Conservation (phyloP, 768 basidiomycete genomes). For the Lentinula boryana region DNA sequence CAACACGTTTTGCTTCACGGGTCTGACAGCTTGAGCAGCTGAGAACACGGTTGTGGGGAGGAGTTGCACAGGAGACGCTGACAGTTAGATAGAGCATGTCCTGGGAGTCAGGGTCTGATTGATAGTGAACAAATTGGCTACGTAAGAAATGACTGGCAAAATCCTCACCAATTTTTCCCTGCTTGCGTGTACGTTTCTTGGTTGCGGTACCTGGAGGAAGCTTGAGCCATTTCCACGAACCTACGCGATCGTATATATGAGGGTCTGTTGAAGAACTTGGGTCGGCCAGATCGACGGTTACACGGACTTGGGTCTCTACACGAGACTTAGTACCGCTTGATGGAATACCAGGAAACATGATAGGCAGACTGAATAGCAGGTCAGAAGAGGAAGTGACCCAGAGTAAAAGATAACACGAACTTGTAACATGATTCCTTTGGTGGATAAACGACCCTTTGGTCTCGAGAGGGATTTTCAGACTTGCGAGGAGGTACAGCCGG, state of each 20-base stretch:
- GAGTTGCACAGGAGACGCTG: conserved; percentile 74
- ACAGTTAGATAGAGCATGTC: conserved; percentile 70
- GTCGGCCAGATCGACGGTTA: conserved; percentile 74
- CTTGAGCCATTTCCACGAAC: conserved; percentile 87
- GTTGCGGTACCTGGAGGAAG: conserved; percentile 79
- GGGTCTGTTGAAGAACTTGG: conserved; percentile 57
- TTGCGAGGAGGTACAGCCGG: conserved; percentile 49
- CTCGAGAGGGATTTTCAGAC: conserved; percentile 38
- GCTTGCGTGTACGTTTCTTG: conserved; percentile 79
- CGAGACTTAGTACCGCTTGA: conserved; percentile 81
- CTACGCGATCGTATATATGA: conserved; percentile 69
- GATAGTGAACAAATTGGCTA: conserved; percentile 14
- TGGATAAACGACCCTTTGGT: conserved; percentile 62
- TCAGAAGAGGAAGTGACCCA: conserved; percentile 7
- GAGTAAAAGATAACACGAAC: conserved; percentile 33
- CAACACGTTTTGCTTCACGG: conserved; percentile 88
- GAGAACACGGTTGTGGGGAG: conserved; percentile 69
- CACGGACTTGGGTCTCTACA: conserved; percentile 92
- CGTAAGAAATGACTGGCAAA: conserved; percentile 14
- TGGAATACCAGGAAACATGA: conserved; percentile 81
- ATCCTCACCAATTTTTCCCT: conserved; percentile 68
- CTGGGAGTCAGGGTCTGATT: conserved; percentile 55
- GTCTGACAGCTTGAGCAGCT: conserved; percentile 86
- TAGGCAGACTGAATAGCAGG: conserved; percentile 51
- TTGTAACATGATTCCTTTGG: conserved; percentile 73